These are phyloP conservation scores for Metschnikowia similis DNA, from an alignment of 805 yeast genomes.

Conservation along the genomic window DNA sequence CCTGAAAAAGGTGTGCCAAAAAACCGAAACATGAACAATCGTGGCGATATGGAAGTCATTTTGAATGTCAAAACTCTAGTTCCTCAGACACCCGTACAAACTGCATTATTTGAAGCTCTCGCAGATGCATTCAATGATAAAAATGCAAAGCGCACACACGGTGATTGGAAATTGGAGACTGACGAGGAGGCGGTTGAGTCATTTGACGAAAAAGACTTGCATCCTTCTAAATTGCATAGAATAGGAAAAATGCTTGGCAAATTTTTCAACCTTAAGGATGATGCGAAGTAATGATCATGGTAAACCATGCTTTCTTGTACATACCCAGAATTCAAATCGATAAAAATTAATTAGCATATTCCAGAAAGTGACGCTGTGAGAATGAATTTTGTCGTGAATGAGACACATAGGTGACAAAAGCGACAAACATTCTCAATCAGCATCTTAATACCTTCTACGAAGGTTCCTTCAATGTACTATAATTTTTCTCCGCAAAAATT, in stretches of 20 bases:
- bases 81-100: conserved; percentile 80
- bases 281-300: conserved; percentile 9
- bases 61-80: conserved; percentile 66
- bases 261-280: conserved; percentile 46
- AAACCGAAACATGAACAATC: conserved; percentile 43
- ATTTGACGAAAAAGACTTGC: conserved; percentile 33
- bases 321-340: neutral
- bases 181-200: conserved; percentile 23
- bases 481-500: too few species aligned
- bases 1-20: conserved; percentile 87
- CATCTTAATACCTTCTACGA: neutral
- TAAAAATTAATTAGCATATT: neutral
- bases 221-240: conserved; percentile 50
- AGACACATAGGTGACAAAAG: neutral
- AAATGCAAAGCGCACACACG: conserved; percentile 66
- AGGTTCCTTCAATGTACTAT: neutral
- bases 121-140: conserved; percentile 87
- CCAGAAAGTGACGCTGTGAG: neutral
- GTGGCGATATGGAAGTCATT: conserved; percentile 80
- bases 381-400: neutral
- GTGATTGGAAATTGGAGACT: conserved; percentile 34
- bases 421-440: neutral
- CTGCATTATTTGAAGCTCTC: conserved; percentile 84
- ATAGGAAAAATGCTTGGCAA: conserved; percentile 56
- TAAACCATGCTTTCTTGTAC: neutral